Base-by-base conservation (phyloP, 495 filamentous ascomycete genomes). In the Echria macrotheca region DNA sequence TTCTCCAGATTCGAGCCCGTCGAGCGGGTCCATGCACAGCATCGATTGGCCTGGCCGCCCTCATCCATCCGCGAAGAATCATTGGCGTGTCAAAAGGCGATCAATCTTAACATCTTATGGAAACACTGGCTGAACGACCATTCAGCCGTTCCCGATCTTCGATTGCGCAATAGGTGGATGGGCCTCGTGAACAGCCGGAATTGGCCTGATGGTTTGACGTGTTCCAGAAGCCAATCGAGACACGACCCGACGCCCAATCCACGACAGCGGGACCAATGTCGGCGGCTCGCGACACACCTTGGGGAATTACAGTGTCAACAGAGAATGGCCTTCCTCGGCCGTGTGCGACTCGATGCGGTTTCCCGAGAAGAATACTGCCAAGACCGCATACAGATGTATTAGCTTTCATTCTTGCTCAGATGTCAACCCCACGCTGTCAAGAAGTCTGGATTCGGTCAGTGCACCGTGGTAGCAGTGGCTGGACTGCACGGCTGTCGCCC, bases 91-190 rank as follows among this genome's bases (percentile, higher is more conserved):
- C 53, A 49, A 41, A 44, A 47, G 48, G 31, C 43, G 55, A 47
- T 55, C 47, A 53, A 61, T 56, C 55, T 55, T 33, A 48, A 22
- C 24, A 18, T n/a, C n/a, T n/a, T n/a, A n/a, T n/a, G n/a, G n/a
- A n/a, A n/a, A n/a, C n/a, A n/a, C n/a, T 14, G 42, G n/a, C 5
- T 26, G 42, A 44, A 26, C 23, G 49, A 24, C 54, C 50, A 53
- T 53, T 56, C 54, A 56, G 44, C 44, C 52, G 47, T 38, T 39
- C 33, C 9, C 5, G 17, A 50, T 21, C n/a, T 31, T 38, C 50
- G 37, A 50, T 38, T 43, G 29, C 32, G 33, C 47, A 28, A 32
- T 23, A 33, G 28, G 19, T 37, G 23, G 44, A 53, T 50, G 56
- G 51, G 32, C 22, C 45, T 40, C 44, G 25, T 46, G 49, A 50